These are phyloP conservation scores for Venturiaceae sp. DNA, from an alignment of 2,329 filamentous ascomycete genomes.

Conservation along the genomic window DNA sequence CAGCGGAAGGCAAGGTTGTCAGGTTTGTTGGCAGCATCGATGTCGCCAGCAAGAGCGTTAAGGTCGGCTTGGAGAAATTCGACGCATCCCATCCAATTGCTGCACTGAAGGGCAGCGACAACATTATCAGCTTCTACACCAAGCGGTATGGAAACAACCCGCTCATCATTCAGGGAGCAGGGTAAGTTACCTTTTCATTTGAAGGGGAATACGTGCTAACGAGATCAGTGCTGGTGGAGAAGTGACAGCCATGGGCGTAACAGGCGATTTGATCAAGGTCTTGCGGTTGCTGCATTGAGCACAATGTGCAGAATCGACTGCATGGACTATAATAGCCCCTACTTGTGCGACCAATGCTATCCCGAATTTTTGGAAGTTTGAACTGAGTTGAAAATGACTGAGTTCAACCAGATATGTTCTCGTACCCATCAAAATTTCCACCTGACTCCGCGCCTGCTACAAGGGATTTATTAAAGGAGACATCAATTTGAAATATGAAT, in stretches of 20 bases:
- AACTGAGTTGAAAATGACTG: no score
- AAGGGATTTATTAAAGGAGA: no score
- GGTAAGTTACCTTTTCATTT: conserved; percentile 34
- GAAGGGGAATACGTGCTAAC: neutral
- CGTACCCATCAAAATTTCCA: no score
- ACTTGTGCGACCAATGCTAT: no score
- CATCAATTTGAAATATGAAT: no score
- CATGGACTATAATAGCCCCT: no score
- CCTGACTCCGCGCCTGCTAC: no score
- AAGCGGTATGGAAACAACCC: conserved; percentile 87
- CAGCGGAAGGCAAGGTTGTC: conserved; percentile 81
- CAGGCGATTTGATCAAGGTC: conserved; percentile 86
- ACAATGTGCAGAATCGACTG: no score
- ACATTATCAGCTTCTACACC: conserved; percentile 98
- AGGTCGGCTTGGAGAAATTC: conserved; percentile 79
- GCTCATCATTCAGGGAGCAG: conserved; percentile 88
- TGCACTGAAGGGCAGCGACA: conserved; percentile 90
- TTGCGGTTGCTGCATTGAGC: conserved; percentile 51
- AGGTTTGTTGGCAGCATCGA: conserved; percentile 93
- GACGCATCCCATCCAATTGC: conserved; percentile 87
- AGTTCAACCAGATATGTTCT: no score
- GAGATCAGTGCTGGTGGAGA: conserved; percentile 64
- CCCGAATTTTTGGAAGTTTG: no score
- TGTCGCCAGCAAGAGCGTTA: conserved; percentile 67
- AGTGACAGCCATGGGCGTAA: conserved; percentile 96